Percentiles rank a stretch among this genome's conserved stretches.
phyloP scores from a whole-genome alignment of 176 grass and related monocot genomes.

The Oryza punctata region DNA sequence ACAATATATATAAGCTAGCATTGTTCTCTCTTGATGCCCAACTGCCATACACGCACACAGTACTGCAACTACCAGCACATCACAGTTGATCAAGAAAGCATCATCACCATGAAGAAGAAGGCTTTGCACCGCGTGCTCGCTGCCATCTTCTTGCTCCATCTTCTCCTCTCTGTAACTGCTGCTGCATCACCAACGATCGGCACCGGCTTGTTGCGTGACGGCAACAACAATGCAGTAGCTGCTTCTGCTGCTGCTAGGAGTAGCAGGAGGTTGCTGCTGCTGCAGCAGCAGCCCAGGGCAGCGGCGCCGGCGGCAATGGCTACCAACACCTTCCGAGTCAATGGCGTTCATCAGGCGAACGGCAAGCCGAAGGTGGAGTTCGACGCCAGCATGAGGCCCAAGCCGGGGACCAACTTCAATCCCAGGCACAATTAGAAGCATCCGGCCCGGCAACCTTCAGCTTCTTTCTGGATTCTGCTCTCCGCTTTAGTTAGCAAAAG shows the following conservation, averaged over 20 bases:
- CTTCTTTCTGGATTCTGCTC: neutral
- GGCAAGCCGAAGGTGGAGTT: conserved; percentile 44
- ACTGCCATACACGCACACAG: neutral
- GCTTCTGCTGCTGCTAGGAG: neutral
- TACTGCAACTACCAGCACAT: neutral
- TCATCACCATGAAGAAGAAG: conserved; percentile 29
- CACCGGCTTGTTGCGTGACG: neutral
- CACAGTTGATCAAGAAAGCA: neutral
- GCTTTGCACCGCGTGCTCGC: conserved; percentile 20
- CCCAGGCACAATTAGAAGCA: conserved; percentile 66
- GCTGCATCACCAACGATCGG: neutral
- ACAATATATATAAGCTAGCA: neutral
- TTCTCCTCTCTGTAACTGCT: neutral
- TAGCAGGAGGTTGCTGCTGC: conserved; percentile 52
- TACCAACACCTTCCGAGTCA: conserved; percentile 34
- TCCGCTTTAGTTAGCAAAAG: neutral
- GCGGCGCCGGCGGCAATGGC: neutral
- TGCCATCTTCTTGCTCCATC: conserved; percentile 48
- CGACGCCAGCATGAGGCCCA: conserved; percentile 51
- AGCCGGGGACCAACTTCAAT: conserved; percentile 29
- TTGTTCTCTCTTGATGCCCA: neutral
- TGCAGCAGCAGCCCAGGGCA: neutral
- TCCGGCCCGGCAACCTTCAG: neutral
- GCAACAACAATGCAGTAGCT: neutral
- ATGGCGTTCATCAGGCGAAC: neutral